Percentiles rank a stretch among this genome's conserved stretches.
phyloP scores from a whole-genome alignment of 2,329 filamentous ascomycete species.

The Aspergillus sp. region DNA sequence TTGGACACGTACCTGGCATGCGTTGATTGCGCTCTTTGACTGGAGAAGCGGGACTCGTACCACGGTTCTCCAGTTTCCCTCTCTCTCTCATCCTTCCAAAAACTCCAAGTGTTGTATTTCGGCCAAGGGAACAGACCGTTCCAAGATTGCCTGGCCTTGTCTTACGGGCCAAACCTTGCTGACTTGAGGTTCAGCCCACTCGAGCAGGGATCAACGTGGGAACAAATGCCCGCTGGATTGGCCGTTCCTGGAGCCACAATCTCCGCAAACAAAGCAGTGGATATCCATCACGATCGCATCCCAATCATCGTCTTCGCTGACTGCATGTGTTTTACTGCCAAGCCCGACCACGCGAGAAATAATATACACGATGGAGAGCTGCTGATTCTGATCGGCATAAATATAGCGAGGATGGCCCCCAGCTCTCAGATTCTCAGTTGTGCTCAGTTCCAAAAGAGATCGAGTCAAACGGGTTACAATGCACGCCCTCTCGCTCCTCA shows the following conservation, averaged over 20 bases:
- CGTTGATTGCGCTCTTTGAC: too few relatives aligned
- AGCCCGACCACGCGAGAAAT: background rate
- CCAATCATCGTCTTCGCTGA: slow-evolving; percentile 5
- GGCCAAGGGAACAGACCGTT: background rate
- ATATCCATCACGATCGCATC: slow-evolving; percentile 1
- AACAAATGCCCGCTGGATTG: slow-evolving; percentile 7
- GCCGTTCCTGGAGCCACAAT: slow-evolving; percentile 1
- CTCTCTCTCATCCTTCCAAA: too few relatives aligned
- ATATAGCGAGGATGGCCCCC: background rate
- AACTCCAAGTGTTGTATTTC: too few relatives aligned
- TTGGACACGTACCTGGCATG: too few relatives aligned
- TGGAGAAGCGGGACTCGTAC: too few relatives aligned
- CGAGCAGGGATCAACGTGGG: slow-evolving; percentile 9
- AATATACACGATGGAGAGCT: background rate
- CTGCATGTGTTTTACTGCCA: slow-evolving; percentile 9
- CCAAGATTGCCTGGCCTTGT: background rate
- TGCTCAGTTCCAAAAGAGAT: background rate
- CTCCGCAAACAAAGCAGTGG: background rate
- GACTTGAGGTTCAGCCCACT: background rate
- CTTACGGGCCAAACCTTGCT: background rate
- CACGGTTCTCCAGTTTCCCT: too few relatives aligned
- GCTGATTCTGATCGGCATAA: slow-evolving; percentile 1
- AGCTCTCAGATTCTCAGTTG: background rate
- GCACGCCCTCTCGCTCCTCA: slow-evolving; percentile 13
- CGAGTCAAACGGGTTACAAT: slow-evolving; percentile 1